Base-by-base conservation (phyloP, 305 asterid genomes). In the Stenogyne calaminthoides region DNA sequence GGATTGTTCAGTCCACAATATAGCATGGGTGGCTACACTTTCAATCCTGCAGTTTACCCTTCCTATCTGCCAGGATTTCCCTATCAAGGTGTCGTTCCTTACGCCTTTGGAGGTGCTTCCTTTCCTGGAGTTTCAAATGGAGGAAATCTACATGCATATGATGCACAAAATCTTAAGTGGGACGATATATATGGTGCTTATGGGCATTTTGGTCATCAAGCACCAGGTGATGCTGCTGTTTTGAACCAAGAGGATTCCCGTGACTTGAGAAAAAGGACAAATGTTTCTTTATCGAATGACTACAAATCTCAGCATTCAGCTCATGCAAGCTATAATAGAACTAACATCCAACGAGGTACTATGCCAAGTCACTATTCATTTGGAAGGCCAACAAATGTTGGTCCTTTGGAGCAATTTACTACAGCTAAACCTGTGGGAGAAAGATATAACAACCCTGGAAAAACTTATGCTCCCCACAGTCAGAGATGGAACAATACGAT, bases 1-100 rank as follows among this genome's bases (percentile, higher is more conserved):
- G 87, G 89, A 74, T 80, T 79, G 68, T 82, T 79, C 68, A 63
- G 83, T 77, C 90, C 94, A 42, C 96, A 85, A 70, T 87, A 85
- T 75, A 72, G 72, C 72, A 42, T 72, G 22, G 80, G 84, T 77
- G 90, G 89, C 19, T 89, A 89, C 76, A 74, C 84, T 59, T 47
- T 82, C 59, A 82, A 82, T 77, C 78, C 94, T 32, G 47, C 89
- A 37, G 75, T 74, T 79, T 58, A 84, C 57, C 85, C 91, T 16
- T 79, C 93, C 9, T 84, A 82, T 80, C 56, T 81, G 27, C 68
- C 88, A 67, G 93, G 94, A 80, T 85, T 82, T 82, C 79, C 88
- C 34, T 81, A 89, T 51, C 84, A 86, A 44, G 72, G 78, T 44
- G 73, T 78, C 49, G 64, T 82, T 22, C 87, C 91, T 37, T 16